Conservation (phyloP, 2,329 filamentous ascomycete species). For the Monosporascus sp. region DNA sequence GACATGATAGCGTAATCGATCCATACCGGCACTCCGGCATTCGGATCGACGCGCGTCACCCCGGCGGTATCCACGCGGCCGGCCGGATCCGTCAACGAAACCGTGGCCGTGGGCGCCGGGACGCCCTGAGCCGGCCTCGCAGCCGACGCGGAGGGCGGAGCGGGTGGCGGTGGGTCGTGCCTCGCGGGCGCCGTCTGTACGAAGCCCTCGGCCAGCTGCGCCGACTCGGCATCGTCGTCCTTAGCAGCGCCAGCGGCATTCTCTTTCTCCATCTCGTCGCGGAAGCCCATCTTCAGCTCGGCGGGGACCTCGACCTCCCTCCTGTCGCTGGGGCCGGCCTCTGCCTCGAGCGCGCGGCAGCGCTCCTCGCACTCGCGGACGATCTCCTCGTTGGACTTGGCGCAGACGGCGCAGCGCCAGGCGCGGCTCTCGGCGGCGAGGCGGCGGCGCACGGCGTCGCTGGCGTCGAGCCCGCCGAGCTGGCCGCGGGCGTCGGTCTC, state of each 20-base stretch:
- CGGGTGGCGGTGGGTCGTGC: constrained; percentile 14
- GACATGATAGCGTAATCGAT: constrained; percentile 76
- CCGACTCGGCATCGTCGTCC: constrained; percentile 36
- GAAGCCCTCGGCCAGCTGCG: constrained; percentile 53
- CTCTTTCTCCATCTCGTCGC: constrained; percentile 59
- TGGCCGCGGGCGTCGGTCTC: constrained; percentile 84
- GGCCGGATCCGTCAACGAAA: constrained; percentile 20
- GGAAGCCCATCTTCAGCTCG: constrained; percentile 63
- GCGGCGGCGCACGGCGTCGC: constrained; percentile 58
- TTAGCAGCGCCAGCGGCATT: constrained; percentile 13
- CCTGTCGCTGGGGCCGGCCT: constrained; percentile 14
- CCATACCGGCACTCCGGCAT: constrained; percentile 63
- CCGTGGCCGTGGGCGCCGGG: constrained; percentile 23
- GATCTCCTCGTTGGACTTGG: constrained; percentile 66
- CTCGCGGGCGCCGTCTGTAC: constrained; percentile 41
- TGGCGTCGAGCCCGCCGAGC: constrained; percentile 80
- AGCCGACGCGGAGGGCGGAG: constrained; percentile 8
- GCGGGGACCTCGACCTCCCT: constrained; percentile 46
- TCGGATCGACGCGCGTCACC: constrained; percentile 21
- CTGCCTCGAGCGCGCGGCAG: constrained; percentile 31
- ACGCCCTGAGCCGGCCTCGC: constrained; percentile 20
- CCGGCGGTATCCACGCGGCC: constrained; percentile 17
- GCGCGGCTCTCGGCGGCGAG: constrained; percentile 62
- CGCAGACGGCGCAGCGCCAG: constrained; percentile 70
- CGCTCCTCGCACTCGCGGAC: constrained; percentile 62